phyloP scores from a whole-genome alignment of 768 basidiomycete species.

The Boletus insuetus region DNA sequence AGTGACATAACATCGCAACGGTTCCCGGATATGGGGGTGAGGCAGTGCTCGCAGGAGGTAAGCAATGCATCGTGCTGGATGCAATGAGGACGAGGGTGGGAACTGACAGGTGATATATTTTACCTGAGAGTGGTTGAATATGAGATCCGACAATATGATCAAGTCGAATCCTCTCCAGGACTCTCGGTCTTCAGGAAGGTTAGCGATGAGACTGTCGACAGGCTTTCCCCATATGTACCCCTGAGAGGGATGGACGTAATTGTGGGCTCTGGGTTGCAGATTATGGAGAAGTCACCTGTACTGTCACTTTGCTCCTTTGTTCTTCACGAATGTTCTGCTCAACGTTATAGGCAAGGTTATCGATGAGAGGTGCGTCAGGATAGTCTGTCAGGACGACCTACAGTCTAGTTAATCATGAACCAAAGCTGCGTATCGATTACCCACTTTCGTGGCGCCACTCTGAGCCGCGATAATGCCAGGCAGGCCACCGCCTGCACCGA shows the following conservation, averaged over 20 bases:
- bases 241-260: constrained; percentile 28
- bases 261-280: constrained; percentile 21
- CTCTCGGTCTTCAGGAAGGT: constrained; percentile 18
- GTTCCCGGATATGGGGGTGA: constrained; percentile 21
- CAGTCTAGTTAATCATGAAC: neutral
- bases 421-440: neutral
- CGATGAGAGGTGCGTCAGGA: constrained; percentile 71
- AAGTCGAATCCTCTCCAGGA: constrained; percentile 56
- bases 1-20: constrained; percentile 4
- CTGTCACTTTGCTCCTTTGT: constrained; percentile 18
- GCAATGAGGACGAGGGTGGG: constrained; percentile 1
- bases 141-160: constrained; percentile 86
- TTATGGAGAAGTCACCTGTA: constrained; percentile 34
- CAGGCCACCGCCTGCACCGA: constrained; percentile 91
- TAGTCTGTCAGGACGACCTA: constrained; percentile 92
- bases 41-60: constrained; percentile 58
- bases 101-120: constrained; percentile 2
- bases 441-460: constrained; percentile 66
- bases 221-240: constrained; percentile 84
- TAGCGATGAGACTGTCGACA: constrained; percentile 33
- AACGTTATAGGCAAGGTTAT: constrained; percentile 75
- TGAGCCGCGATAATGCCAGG: constrained; percentile 76
- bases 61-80: constrained; percentile 78
- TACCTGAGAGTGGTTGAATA: constrained; percentile 94
- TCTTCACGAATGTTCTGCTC: constrained; percentile 45